phyloP scores from a whole-genome alignment of 371 early-diverging fungal species.

The Actinomucor elegans region DNA sequence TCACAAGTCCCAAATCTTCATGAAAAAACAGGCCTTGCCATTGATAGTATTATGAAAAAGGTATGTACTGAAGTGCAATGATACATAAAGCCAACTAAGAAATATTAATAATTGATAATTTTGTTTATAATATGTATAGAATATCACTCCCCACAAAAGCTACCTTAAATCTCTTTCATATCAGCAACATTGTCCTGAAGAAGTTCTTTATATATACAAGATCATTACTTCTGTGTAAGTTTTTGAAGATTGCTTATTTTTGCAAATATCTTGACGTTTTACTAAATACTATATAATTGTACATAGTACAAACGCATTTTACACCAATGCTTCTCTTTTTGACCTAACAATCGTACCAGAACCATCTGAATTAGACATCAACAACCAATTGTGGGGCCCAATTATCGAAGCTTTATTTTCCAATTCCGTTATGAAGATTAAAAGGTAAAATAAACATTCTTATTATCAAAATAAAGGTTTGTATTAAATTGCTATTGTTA shows the following conservation, averaged over 20 bases:
- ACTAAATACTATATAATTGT: not conserved
- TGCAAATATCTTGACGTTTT: not conserved
- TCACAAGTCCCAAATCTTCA: too few species aligned
- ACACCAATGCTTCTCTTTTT: not conserved
- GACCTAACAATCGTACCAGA: not conserved
- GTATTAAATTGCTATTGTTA: too few species aligned
- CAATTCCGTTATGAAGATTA: not conserved
- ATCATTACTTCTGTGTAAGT: not conserved
- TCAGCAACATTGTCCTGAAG: not conserved
- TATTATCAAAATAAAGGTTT: too few species aligned
- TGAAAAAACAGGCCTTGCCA: too few species aligned
- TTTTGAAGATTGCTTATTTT: too few species aligned
- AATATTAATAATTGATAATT: too few species aligned
- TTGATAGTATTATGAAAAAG: too few species aligned
- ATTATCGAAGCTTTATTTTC: not conserved
- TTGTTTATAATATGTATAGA: not conserved
- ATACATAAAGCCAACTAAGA: too few species aligned
- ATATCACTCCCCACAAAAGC: not conserved
- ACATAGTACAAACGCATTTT: slow-evolving; percentile 1
- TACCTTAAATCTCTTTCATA: not conserved
- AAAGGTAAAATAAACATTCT: too few species aligned
- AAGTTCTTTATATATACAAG: not conserved
- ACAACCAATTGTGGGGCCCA: not conserved
- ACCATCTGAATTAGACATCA: not conserved
- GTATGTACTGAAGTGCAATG: too few species aligned